Evolutionary conservation across 306 rosid species (phyloP).

Genomic region (Acacia melanoxylon): DNA sequence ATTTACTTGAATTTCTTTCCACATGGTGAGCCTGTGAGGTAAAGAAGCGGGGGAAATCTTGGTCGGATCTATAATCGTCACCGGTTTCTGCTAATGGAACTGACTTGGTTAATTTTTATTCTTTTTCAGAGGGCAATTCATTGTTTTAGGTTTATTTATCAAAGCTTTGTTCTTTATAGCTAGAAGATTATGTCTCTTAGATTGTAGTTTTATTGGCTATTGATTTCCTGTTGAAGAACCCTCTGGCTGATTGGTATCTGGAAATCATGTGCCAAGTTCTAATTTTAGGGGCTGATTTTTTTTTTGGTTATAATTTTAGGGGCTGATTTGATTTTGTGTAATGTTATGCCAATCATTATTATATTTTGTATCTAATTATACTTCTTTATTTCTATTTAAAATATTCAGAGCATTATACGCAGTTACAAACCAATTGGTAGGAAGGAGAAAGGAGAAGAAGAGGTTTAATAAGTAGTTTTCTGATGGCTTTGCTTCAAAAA

Average conservation of each 20-base stretch:
- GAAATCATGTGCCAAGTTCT: slow-evolving; percentile 9
- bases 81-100: slow-evolving; percentile 26
- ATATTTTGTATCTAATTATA: neutral
- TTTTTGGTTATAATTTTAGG: slow-evolving; percentile 9
- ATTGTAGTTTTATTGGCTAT: slow-evolving; percentile 15
- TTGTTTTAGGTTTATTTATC: slow-evolving; percentile 32
- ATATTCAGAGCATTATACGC: neutral
- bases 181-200: slow-evolving; percentile 22
- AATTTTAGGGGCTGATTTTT: neutral
- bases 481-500: neutral
- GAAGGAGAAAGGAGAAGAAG: neutral
- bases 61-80: neutral
- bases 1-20: neutral
- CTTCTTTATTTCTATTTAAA: neutral
- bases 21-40: slow-evolving; percentile 2
- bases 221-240: slow-evolving; percentile 8
- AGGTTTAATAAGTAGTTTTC: neutral
- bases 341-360: neutral
- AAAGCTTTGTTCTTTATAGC: slow-evolving; percentile 47
- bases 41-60: slow-evolving; percentile 5
- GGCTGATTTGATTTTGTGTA: neutral
- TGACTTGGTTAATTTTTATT: slow-evolving; percentile 18
- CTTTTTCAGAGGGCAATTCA: slow-evolving; percentile 32
- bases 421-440: neutral
- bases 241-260: neutral